Evolutionary conservation across 305 asterid species (phyloP), one percentile per base, ranked within the genome.

Genomic region (Stenogyne calaminthoides): DNA sequence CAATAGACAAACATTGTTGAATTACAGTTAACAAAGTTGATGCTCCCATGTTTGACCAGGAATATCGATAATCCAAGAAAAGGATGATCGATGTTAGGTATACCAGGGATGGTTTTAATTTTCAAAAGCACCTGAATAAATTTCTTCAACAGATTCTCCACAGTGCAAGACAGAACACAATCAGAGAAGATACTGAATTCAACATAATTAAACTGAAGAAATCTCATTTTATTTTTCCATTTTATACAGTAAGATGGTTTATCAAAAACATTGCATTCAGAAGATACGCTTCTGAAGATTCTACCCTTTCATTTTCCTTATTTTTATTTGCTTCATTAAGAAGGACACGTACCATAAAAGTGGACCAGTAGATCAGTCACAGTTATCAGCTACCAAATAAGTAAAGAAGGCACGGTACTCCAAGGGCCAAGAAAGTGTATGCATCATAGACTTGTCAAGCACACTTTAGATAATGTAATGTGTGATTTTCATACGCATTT

Each of bases 111-210:
- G 72, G 71, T 69, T 71, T 64, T 19, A 70, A 73, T 9, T 49
- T 46, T 44, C 57, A 72, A 10, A 73, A 62, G 76, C 69, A 93
- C 99, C 99, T 95, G 99, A 84, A 95, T n/a, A n/a, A n/a, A n/a
- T n/a, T n/a, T n/a, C n/a, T n/a, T n/a, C n/a, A n/a, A n/a, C n/a
- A n/a, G n/a, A n/a, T n/a, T n/a, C n/a, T n/a, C n/a, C n/a, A n/a
- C n/a, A n/a, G n/a, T n/a, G n/a, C n/a, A n/a, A n/a, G n/a, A n/a
- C n/a, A 54, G 60, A 73, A 66, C 49, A 74, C 16, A 75, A 7
- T 69, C 44, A 75, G 52, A 49, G 12, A n/a, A 70, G 15, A 82
- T 73, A 62, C 46, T 49, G 37, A 6, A 49, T 60, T 9, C 62
- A 73, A 64, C 29, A n/a, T n/a, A n/a, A 10, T 19, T 54, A 34